Evolutionary conservation across 2,329 filamentous ascomycete genomes (phyloP).

Genomic region (Diaporthe humulicola): DNA sequence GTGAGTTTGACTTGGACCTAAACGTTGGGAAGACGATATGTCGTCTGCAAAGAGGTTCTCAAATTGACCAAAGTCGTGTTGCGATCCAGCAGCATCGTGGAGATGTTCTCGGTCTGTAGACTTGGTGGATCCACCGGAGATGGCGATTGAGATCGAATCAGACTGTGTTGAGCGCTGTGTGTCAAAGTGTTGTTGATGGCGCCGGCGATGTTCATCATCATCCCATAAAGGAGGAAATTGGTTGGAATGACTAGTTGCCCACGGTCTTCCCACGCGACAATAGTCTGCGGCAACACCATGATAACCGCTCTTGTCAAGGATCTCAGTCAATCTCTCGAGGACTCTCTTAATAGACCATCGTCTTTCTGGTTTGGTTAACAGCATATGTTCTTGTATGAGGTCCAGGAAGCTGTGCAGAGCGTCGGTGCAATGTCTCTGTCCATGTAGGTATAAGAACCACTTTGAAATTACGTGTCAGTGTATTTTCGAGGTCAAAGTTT

Average conservation of each 20-base stretch:
- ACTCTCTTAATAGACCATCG: not conserved
- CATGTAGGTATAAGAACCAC: conserved; percentile 12
- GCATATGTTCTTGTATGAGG: not conserved
- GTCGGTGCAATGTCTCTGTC: not conserved
- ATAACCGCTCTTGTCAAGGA: not conserved
- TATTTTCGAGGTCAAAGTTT: not conserved
- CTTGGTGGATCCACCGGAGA: not conserved
- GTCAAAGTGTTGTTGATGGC: not conserved
- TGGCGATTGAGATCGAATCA: not conserved
- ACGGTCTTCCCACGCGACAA: not conserved
- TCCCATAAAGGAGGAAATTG: not conserved
- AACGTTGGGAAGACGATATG: not conserved
- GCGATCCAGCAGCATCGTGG: not conserved
- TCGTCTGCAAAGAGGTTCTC: not conserved
- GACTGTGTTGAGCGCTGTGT: not conserved
- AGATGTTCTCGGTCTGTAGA: not conserved
- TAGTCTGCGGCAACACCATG: not conserved
- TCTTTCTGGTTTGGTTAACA: not conserved
- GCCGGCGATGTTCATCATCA: not conserved
- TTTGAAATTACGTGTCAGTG: not conserved
- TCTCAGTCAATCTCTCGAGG: not conserved
- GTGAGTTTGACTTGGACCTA: not conserved
- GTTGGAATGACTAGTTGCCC: no score
- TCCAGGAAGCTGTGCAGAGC: conserved; percentile 5
- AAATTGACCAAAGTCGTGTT: not conserved